phyloP scores from a whole-genome alignment of 192 early-diverging fungal species.

The Linnemannia schmuckeri region DNA sequence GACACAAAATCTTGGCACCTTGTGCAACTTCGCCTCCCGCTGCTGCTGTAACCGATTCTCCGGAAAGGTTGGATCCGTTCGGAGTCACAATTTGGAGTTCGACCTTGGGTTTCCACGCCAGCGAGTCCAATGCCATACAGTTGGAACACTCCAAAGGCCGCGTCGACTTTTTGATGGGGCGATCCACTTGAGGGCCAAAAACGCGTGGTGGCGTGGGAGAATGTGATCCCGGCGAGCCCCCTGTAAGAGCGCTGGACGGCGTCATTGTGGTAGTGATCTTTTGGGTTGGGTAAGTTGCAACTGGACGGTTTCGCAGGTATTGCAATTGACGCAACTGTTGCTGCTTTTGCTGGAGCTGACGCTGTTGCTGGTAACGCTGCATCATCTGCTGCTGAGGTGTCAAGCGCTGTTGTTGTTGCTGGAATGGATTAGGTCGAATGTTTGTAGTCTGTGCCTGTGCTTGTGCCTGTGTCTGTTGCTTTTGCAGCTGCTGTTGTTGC shows the following conservation, averaged over 20 bases:
- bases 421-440: neutral
- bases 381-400: constrained; percentile 37
- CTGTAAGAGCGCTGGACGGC: neutral
- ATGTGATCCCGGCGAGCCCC: constrained; percentile 25
- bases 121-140: constrained; percentile 37
- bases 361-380: constrained; percentile 57
- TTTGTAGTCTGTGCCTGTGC: constrained; percentile 22
- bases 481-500: constrained; percentile 31
- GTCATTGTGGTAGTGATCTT: neutral
- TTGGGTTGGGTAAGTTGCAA: constrained; percentile 14
- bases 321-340: constrained; percentile 47
- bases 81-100: constrained; percentile 11
- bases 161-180: constrained; percentile 32
- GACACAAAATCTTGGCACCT: constrained; percentile 27
- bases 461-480: constrained; percentile 19
- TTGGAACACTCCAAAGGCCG: constrained; percentile 47
- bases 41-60: neutral
- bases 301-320: constrained; percentile 18
- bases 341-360: constrained; percentile 46
- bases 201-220: constrained; percentile 48
- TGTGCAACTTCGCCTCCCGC: neutral
- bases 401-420: constrained; percentile 14
- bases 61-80: neutral
- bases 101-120: constrained; percentile 24
- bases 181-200: constrained; percentile 37